A percentile compares a stretch with the other conserved stretches of the same genome.
Evolutionary conservation across 257 asterid species (phyloP).

Genomic region (Henckelia pumila): DNA sequence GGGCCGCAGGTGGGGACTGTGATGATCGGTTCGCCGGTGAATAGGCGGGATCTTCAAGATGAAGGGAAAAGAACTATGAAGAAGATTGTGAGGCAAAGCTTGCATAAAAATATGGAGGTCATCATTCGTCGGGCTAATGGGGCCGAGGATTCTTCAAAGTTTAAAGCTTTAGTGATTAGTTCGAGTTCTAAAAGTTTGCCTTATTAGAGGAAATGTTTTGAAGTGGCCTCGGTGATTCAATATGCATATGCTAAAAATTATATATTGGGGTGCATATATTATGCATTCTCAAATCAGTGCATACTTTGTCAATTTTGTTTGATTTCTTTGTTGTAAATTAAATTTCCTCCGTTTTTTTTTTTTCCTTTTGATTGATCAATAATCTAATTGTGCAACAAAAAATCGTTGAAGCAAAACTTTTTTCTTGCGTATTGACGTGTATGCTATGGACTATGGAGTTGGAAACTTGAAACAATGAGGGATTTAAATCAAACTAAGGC

Average conservation of each 20-base stretch:
- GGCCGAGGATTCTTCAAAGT: constrained; percentile 42
- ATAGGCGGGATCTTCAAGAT: constrained; percentile 36
- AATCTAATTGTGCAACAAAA: no score
- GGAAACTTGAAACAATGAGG: no score
- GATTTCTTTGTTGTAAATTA: no score
- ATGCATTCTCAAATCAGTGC: not conserved
- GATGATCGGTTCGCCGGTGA: constrained; percentile 38
- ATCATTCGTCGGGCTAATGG: constrained; percentile 72
- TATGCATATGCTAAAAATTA: no score
- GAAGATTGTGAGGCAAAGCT: constrained; percentile 72
- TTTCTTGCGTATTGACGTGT: no score
- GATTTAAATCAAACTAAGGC: constrained; percentile 2
- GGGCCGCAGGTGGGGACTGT: constrained; percentile 73
- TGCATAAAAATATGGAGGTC: constrained; percentile 68
- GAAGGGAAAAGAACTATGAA: constrained; percentile 70
- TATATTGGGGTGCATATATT: no score
- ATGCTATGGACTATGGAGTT: no score
- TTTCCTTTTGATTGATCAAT: no score
- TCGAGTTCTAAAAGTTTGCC: constrained; percentile 94
- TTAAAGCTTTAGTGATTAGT: constrained; percentile 59
- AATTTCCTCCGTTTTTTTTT: no score
- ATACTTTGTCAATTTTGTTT: no score
- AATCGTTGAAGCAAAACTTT: no score
- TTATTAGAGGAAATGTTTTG: constrained; percentile 30
- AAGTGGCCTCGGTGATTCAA: not conserved